Evolutionary conservation across 164 flowering plant genomes (phyloP), one percentile per base, ranked within the genome.

Genomic region (Macadamia integrifolia): DNA sequence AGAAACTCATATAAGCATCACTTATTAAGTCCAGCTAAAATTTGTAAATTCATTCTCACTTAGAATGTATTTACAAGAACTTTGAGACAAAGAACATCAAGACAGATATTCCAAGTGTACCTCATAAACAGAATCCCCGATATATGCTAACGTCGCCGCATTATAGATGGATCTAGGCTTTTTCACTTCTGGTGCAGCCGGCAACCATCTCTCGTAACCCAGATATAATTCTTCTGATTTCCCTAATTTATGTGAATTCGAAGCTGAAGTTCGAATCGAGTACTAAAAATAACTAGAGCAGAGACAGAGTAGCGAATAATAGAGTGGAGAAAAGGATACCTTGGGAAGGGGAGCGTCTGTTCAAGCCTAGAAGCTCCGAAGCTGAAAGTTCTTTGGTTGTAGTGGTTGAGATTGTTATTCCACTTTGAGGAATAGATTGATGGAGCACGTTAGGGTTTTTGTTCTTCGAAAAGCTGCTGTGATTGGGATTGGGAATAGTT

Each of bases 91-190:
- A 23, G 23, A 23, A 23, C 23, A 23, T 23, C 23, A 23, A 52
- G 31, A 15, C 43, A 66, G 6, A 11, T 0, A 15, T 13, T 30
- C 7, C 18, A 60, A 9, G 31, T 18, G 53, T 17, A 87, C 98
- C 96, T 92, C 98, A 68, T 79, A 92, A 32, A 92, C 80, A 72
- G 90, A 80, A 65, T 92, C 98, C 31, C 95, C 96, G 67, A 92
- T 78, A 69, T 87, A 92, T 5, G 98, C 98, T 70, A 92, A 74
- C 5, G 93, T 71, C 10, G 96, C 92, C 1, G 96, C 95, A 79
- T 92, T 92, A 65, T 75, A 82, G 8, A 80, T 75, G 0, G 93
- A 87, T 2, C 93, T 82, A 58, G 96, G 96, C 74, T 87, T 86
- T 73, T 86, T 80, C 77, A 89, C 89, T 73, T 84, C 83, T 0